phyloP scores from a whole-genome alignment of 768 basidiomycete genomes.

The Boletellus sp. region DNA sequence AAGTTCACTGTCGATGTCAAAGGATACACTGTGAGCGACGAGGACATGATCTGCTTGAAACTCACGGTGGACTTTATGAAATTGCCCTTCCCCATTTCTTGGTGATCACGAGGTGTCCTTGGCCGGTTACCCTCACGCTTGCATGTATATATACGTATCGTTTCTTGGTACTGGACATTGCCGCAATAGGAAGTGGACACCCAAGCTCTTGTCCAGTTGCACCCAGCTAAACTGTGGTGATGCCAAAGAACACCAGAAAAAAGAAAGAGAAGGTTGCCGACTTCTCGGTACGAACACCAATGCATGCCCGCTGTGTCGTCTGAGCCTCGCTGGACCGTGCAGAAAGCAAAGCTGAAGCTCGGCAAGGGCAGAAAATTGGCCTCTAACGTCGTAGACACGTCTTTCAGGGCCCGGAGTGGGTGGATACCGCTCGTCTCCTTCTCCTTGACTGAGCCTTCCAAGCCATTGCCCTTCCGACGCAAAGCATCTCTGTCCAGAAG shows the following conservation, averaged over 20 bases:
- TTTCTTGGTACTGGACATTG: background rate
- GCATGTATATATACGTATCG: slow-evolving; percentile 1
- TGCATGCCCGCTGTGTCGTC: background rate
- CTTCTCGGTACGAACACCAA: slow-evolving; percentile 56
- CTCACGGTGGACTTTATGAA: slow-evolving; percentile 76
- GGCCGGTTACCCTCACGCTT: background rate
- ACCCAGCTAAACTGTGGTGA: slow-evolving; percentile 18
- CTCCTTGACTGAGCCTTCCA: slow-evolving; percentile 10
- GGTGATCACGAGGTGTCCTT: slow-evolving; percentile 21
- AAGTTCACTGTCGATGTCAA: slow-evolving; percentile 72
- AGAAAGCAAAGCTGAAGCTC: slow-evolving; percentile 97
- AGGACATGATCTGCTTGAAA: slow-evolving; percentile 75
- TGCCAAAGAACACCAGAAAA: slow-evolving; percentile 89
- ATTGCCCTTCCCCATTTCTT: slow-evolving; percentile 22
- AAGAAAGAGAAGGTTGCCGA: slow-evolving; percentile 85
- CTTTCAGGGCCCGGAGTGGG: slow-evolving; percentile 92
- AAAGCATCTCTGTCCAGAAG: slow-evolving; percentile 66
- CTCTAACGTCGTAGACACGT: slow-evolving; percentile 88
- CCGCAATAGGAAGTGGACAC: slow-evolving; percentile 9
- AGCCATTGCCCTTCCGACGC: slow-evolving; percentile 90
- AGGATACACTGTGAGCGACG: slow-evolving; percentile 70
- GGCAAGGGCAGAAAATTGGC: slow-evolving; percentile 88
- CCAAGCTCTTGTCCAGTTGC: too few species aligned
- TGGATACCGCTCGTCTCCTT: slow-evolving; percentile 6
- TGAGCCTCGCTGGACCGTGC: slow-evolving; percentile 5